Percentiles rank a stretch among this genome's conserved stretches.
These are phyloP conservation scores for Rostrohypoxylon terebratum DNA, from an alignment of 495 filamentous ascomycete genomes.

Conservation along the genomic window DNA sequence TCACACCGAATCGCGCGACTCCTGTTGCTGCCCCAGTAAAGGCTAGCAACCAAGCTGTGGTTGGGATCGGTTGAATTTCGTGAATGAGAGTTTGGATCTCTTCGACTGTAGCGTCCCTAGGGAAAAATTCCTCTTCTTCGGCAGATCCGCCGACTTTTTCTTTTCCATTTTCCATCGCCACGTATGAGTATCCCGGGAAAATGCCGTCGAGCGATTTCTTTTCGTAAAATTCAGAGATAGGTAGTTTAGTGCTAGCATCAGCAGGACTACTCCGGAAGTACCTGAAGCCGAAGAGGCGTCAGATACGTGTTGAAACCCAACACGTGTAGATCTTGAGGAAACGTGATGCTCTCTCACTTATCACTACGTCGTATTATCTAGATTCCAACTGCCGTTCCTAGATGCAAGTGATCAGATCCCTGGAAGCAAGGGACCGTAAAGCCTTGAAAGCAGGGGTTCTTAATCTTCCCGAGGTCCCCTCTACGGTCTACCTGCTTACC, in stretches of 20 bases:
- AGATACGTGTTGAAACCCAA: no score
- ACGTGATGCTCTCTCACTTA: no score
- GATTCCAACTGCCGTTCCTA: no score
- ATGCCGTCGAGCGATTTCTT: background rate
- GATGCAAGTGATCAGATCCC: no score
- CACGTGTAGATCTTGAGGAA: no score
- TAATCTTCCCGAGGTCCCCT: no score
- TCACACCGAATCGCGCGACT: conserved; percentile 6
- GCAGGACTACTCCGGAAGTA: background rate
- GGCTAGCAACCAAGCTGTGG: background rate
- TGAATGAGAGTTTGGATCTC: conserved; percentile 1
- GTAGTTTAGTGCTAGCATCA: background rate
- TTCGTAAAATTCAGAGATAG: background rate
- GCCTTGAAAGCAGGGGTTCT: no score
- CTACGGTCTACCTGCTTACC: no score
- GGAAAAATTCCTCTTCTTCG: background rate
- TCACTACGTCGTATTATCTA: no score
- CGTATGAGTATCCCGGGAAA: background rate
- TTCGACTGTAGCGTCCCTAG: background rate
- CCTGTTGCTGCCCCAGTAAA: background rate
- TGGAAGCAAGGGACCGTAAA: no score
- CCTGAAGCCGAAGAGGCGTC: background rate
- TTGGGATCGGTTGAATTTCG: background rate
- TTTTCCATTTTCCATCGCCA: background rate
- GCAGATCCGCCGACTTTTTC: background rate